Conservation (phyloP, 108 stramenopile species). For the Nitzschia sp. region DNA sequence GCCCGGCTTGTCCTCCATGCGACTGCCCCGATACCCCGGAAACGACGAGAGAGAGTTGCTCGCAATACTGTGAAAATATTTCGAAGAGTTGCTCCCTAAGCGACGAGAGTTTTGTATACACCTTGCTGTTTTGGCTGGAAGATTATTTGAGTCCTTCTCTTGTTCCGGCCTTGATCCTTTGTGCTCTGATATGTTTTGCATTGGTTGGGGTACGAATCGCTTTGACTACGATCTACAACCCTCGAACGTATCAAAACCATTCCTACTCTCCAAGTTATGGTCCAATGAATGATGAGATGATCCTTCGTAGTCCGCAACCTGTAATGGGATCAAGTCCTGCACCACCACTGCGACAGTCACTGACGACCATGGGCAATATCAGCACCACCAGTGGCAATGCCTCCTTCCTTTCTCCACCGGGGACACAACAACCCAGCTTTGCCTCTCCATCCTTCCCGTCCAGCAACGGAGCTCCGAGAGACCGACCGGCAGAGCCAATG, state of each 20-base stretch:
- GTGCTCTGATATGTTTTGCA: slow-evolving; percentile 2
- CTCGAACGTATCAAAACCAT: not conserved
- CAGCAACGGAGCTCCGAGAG: slow-evolving; percentile 1
- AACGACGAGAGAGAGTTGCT: slow-evolving; percentile 10
- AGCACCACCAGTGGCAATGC: not conserved
- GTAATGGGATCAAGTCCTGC: slow-evolving; percentile 6
- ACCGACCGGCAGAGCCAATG: not conserved
- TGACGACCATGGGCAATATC: not conserved
- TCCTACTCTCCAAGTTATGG: slow-evolving; percentile 19
- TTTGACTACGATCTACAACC: slow-evolving; percentile 23
- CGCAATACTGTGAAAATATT: slow-evolving; percentile 15
- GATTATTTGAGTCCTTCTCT: slow-evolving; percentile 11
- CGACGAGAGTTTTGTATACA: slow-evolving; percentile 23
- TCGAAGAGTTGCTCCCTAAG: slow-evolving; percentile 27
- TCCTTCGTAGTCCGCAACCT: slow-evolving; percentile 3
- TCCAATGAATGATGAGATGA: slow-evolving; percentile 5
- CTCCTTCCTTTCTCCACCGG: slow-evolving; percentile 15
- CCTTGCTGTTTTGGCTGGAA: slow-evolving; percentile 27
- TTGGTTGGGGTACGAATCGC: slow-evolving; percentile 2
- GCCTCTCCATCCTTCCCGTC: slow-evolving; percentile 16
- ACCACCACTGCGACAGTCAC: not conserved
- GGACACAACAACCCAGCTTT: slow-evolving; percentile 6
- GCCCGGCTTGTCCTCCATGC: slow-evolving; percentile 38
- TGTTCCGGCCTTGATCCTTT: slow-evolving; percentile 6
- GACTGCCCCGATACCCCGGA: slow-evolving; percentile 19